Evolutionary conservation across 116 monocot genomes (phyloP).

Genomic region (Dioscorea cayenensis): DNA sequence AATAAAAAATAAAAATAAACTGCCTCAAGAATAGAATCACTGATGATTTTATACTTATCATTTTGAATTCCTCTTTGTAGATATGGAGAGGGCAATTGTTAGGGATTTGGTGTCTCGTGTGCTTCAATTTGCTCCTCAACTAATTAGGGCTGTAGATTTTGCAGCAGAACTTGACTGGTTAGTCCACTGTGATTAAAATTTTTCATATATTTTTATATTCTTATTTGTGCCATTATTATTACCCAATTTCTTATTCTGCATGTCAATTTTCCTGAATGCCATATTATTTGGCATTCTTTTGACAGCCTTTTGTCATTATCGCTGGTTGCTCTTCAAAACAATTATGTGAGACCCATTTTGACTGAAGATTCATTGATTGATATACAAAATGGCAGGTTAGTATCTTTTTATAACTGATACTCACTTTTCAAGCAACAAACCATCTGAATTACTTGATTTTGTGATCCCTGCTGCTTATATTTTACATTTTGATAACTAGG

Average conservation of each 20-base stretch:
- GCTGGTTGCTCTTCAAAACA: conserved; percentile 83
- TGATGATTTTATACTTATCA: not conserved
- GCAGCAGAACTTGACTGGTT: conserved; percentile 99
- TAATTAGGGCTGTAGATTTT: conserved; percentile 76
- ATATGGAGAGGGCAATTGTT: conserved; percentile 96
- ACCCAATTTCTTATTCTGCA: not conserved
- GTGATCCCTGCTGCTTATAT: not conserved
- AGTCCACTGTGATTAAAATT: not conserved
- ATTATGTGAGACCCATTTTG: conserved; percentile 83
- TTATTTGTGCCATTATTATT: not conserved
- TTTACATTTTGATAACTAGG: not conserved
- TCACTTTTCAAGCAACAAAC: not conserved
- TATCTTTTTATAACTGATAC: not conserved
- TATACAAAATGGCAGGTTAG: conserved; percentile 94
- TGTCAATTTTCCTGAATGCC: not conserved
- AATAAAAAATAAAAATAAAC: not conserved
- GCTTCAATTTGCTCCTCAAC: conserved; percentile 57
- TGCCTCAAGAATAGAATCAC: not conserved
- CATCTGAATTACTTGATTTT: not conserved
- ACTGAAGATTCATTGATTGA: conserved; percentile 70
- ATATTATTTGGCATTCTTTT: conserved; percentile 10
- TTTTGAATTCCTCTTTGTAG: conserved; percentile 26
- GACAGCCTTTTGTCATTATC: conserved; percentile 68
- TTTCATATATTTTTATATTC: not conserved
- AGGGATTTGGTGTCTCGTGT: conserved; percentile 80